Evolutionary conservation across 495 filamentous ascomycete species (phyloP).

Genomic region (Penicillium subrubescens): DNA sequence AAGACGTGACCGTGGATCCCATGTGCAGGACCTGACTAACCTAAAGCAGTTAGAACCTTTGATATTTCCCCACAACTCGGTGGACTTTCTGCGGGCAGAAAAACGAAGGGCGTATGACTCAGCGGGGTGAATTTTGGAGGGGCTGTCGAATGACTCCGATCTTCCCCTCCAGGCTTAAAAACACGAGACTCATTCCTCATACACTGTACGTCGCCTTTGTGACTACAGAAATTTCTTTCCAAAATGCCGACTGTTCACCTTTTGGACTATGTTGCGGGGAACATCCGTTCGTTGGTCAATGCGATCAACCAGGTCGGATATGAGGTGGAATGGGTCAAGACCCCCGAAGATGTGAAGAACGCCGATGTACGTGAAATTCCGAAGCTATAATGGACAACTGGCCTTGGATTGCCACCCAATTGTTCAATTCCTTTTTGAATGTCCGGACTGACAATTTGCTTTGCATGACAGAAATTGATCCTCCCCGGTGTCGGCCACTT

Average conservation of each 20-base stretch:
- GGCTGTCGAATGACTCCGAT: conserved; percentile 16
- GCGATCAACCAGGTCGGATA: conserved; percentile 95
- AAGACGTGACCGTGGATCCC: not conserved
- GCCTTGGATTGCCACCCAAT: not conserved
- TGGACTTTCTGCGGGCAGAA: conserved; percentile 30
- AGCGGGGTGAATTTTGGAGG: conserved; percentile 29
- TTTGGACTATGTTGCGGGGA: conserved; percentile 84
- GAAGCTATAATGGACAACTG: not conserved
- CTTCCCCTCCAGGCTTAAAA: conserved; percentile 1
- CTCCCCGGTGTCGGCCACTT: conserved; percentile 97
- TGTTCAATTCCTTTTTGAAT: not conserved
- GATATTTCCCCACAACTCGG: not conserved
- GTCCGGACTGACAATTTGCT: not conserved
- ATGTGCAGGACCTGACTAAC: not conserved
- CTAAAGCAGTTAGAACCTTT: not conserved
- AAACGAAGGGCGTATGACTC: conserved; percentile 31
- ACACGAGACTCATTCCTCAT: not conserved
- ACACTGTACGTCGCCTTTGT: conserved; percentile 1
- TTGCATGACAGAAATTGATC: conserved; percentile 69
- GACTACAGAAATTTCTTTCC: not conserved
- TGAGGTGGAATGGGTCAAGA: conserved; percentile 87
- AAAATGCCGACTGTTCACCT: conserved; percentile 88
- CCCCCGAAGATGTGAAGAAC: conserved; percentile 76
- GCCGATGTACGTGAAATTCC: conserved; percentile 66
- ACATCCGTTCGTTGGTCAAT: conserved; percentile 92